These are phyloP conservation scores for Aaosphaeria arxii DNA, from an alignment of 2,329 filamentous ascomycete genomes.

Conservation along the genomic window DNA sequence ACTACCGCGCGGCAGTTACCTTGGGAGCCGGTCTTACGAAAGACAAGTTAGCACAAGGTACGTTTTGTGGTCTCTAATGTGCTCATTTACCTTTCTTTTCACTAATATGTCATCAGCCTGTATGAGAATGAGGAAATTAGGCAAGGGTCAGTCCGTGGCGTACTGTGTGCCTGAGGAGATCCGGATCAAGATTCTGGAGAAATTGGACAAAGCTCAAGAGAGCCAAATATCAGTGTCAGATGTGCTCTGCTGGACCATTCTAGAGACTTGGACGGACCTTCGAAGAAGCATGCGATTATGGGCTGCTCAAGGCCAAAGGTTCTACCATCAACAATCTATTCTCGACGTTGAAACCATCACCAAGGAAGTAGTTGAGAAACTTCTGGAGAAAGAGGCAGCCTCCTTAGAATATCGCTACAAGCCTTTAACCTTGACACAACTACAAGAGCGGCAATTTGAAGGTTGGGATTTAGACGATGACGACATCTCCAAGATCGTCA, in stretches of 20 bases:
- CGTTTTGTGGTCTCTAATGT: constrained; percentile 64
- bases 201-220: neutral
- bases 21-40: constrained; percentile 65
- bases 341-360: constrained; percentile 25
- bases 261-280: constrained; percentile 54
- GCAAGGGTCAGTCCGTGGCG: constrained; percentile 61
- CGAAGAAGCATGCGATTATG: constrained; percentile 55
- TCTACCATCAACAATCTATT: constrained; percentile 41
- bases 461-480: constrained; percentile 14
- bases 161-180: constrained; percentile 63
- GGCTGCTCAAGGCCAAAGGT: constrained; percentile 57
- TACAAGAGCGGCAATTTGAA: neutral
- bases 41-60: constrained; percentile 62
- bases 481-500: constrained; percentile 18
- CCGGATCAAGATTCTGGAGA: constrained; percentile 14
- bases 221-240: constrained; percentile 42
- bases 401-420: constrained; percentile 38
- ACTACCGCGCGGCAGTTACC: constrained; percentile 65
- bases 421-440: neutral
- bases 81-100: too few species aligned
- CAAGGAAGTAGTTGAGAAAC: constrained; percentile 32
- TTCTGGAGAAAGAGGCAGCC: constrained; percentile 57
- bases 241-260: constrained; percentile 59
- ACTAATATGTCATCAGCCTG: too few species aligned
- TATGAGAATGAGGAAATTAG: constrained; percentile 64